A percentile compares a stretch with the other conserved stretches of the same genome.
Evolutionary conservation across 2,329 filamentous ascomycete species (phyloP).

Genomic region (Fusarium oxysporum): DNA sequence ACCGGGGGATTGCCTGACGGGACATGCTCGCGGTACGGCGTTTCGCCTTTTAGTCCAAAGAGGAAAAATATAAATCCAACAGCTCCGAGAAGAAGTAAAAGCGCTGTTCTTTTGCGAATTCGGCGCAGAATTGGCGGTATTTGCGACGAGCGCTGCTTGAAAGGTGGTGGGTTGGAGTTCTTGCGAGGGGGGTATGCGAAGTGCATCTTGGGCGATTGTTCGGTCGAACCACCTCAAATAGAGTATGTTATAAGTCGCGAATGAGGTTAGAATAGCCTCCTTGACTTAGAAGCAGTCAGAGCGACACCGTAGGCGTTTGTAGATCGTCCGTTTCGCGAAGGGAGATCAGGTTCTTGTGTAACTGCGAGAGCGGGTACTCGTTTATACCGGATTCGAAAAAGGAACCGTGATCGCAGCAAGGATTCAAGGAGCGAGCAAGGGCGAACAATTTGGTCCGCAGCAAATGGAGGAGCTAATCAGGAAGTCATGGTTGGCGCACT

Average conservation of each 20-base stretch:
- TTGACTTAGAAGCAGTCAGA: slow-evolving; percentile 6
- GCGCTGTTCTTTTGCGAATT: slow-evolving; percentile 70
- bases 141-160: slow-evolving; percentile 70
- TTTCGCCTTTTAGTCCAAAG: slow-evolving; percentile 50
- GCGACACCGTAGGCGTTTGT: slow-evolving; percentile 9
- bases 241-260: slow-evolving; percentile 3
- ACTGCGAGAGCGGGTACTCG: slow-evolving; percentile 14
- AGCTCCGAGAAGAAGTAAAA: slow-evolving; percentile 65
- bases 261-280: background rate
- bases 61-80: slow-evolving; percentile 72
- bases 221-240: background rate
- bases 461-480: slow-evolving; percentile 11
- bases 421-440: slow-evolving; percentile 30
- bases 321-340: slow-evolving; percentile 11
- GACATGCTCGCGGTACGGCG: slow-evolving; percentile 51
- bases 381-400: background rate
- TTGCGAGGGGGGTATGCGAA: slow-evolving; percentile 91
- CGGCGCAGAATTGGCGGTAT: slow-evolving; percentile 66
- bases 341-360: slow-evolving; percentile 18
- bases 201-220: slow-evolving; percentile 72
- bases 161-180: slow-evolving; percentile 79
- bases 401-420: background rate
- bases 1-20: slow-evolving; percentile 69
- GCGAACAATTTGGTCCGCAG: slow-evolving; percentile 8
- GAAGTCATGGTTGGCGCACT: slow-evolving; percentile 26